Evolutionary conservation across 176 grass and related monocot species (phyloP).

Genomic region (Bonia amplexicaulis): DNA sequence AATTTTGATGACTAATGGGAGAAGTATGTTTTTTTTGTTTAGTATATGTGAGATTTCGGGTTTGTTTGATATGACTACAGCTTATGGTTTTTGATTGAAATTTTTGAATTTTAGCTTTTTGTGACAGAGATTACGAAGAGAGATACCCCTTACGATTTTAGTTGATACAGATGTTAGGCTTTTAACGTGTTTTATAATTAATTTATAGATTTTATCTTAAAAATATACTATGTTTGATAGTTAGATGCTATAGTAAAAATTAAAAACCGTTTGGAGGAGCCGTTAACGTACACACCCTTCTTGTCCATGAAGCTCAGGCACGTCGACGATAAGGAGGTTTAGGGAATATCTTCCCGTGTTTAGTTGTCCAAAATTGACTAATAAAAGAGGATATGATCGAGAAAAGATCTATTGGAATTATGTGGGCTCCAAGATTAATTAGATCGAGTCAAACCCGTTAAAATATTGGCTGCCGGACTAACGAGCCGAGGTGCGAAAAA

Average conservation of each 20-base stretch:
- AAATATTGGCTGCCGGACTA: not conserved
- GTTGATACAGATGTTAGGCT: no score
- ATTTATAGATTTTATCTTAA: no score
- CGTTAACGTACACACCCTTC: no score
- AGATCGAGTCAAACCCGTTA: conserved; percentile 5
- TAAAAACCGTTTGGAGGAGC: no score
- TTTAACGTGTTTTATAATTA: no score
- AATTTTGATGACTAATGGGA: not conserved
- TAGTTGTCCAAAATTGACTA: conserved; percentile 21
- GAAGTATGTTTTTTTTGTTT: not conserved
- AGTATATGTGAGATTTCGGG: not conserved
- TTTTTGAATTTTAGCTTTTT: no score
- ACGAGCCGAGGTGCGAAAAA: not conserved
- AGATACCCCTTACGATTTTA: no score
- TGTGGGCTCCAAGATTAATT: not conserved
- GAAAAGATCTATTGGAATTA: conserved; percentile 19
- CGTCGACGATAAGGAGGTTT: not conserved
- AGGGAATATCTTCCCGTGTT: not conserved
- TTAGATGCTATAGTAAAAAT: no score
- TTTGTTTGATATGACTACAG: no score
- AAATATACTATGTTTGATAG: no score
- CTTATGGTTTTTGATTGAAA: no score
- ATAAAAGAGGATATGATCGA: not conserved
- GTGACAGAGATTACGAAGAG: no score
- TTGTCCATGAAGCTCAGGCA: not conserved